Evolutionary conservation across 306 rosid genomes (phyloP).

Genomic region (Vigna hirtella): DNA sequence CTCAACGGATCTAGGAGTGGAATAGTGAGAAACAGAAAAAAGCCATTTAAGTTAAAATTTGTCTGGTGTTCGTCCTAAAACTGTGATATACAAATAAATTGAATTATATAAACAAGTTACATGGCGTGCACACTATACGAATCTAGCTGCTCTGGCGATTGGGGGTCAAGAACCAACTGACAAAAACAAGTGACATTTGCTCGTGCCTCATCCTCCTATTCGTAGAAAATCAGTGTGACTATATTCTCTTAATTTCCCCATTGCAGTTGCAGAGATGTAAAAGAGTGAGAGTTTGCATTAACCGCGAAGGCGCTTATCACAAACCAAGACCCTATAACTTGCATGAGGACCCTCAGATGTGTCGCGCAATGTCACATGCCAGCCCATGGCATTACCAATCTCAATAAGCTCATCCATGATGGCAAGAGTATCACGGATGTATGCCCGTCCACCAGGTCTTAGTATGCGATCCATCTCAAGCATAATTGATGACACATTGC

Average conservation of each 20-base stretch:
- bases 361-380: constrained; percentile 69
- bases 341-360: constrained; percentile 94
- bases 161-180: constrained; percentile 20
- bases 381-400: constrained; percentile 80
- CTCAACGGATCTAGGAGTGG: background rate
- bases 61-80: constrained; percentile 30
- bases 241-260: constrained; percentile 17
- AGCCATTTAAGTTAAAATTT: background rate
- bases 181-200: no score
- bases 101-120: constrained; percentile 42
- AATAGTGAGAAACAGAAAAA: background rate
- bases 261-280: constrained; percentile 24
- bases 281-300: constrained; percentile 45
- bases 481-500: constrained; percentile 82
- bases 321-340: constrained; percentile 78
- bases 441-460: constrained; percentile 83
- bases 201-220: constrained; percentile 24
- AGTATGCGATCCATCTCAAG: constrained; percentile 95
- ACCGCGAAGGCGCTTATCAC: constrained; percentile 68
- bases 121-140: constrained; percentile 30
- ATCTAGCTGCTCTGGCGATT: constrained; percentile 33
- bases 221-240: constrained; percentile 10
- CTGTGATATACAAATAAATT: constrained; percentile 35
- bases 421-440: constrained; percentile 76
- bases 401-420: constrained; percentile 84